These are phyloP conservation scores for Fraxinus nigra DNA, from an alignment of 305 asterid species.

Conservation along the genomic window DNA sequence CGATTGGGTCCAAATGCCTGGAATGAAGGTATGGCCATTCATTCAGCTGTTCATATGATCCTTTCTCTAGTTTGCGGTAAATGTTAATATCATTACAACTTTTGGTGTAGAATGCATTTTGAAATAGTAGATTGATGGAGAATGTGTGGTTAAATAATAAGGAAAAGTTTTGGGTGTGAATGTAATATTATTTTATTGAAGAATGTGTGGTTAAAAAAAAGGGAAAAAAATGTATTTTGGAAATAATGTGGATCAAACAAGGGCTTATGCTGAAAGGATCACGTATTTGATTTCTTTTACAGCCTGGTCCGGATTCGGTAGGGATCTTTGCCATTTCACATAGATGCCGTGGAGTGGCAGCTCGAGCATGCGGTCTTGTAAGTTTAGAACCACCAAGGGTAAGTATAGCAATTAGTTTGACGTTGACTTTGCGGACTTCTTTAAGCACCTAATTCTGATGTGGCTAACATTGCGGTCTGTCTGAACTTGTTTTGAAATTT, in stretches of 20 bases:
- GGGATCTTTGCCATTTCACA: conserved; percentile 97
- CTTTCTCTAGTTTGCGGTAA: not conserved
- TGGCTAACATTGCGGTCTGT: not conserved
- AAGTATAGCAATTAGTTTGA: conserved; percentile 7
- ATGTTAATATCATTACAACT: not conserved
- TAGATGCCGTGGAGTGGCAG: conserved; percentile 92
- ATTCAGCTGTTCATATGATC: conserved; percentile 1
- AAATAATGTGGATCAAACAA: not conserved
- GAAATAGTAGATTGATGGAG: not conserved
- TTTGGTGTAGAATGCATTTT: not conserved
- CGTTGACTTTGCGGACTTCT: not conserved
- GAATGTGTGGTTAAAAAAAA: not conserved
- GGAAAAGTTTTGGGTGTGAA: not conserved
- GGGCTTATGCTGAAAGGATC: not conserved
- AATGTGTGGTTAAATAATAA: not conserved
- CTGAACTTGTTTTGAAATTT: conserved; percentile 4
- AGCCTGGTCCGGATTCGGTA: conserved; percentile 99
- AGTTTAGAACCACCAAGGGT: conserved; percentile 93
- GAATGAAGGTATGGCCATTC: conserved; percentile 78
- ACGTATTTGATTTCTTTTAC: conserved; percentile 26
- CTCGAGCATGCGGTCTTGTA: conserved; percentile 98
- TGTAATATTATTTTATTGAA: not conserved
- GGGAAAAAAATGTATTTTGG: not conserved
- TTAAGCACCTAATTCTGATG: not conserved
- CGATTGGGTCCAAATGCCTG: conserved; percentile 99